Evolutionary conservation across 257 asterid genomes (phyloP).

Genomic region (Plantago elongata): DNA sequence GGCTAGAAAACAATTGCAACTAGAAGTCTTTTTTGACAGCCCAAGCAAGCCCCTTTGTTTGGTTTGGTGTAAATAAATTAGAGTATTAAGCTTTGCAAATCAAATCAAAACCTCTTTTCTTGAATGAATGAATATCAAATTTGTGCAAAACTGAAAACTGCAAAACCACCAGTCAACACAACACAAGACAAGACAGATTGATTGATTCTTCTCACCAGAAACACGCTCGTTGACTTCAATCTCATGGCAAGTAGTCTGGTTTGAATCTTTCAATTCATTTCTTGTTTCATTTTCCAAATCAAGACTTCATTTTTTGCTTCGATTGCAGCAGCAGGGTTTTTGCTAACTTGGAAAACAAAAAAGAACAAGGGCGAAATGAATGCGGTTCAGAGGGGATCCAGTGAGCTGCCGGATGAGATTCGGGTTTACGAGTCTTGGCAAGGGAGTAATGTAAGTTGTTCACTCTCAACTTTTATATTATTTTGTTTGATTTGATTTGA

Average conservation of each 20-base stretch:
- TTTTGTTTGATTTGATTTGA: constrained; percentile 2
- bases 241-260: constrained; percentile 51
- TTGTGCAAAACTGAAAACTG: too few species aligned
- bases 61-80: too few species aligned
- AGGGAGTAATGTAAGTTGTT: constrained; percentile 82
- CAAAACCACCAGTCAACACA: too few species aligned
- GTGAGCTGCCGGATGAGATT: constrained; percentile 58
- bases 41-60: too few species aligned
- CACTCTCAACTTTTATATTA: neutral
- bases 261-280: constrained; percentile 24
- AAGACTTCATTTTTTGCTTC: neutral
- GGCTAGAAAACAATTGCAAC: too few species aligned
- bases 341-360: constrained; percentile 22
- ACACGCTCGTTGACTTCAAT: neutral
- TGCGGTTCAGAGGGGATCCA: constrained; percentile 69
- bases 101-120: too few species aligned
- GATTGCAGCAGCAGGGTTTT: constrained; percentile 21
- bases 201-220: too few species aligned
- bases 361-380: constrained; percentile 52
- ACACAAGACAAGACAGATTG: too few species aligned
- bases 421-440: constrained; percentile 89
- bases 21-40: too few species aligned
- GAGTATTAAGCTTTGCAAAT: too few species aligned
- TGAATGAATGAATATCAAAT: too few species aligned
- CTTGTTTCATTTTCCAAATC: neutral